Base-by-base conservation (phyloP, 2,329 filamentous ascomycete species). In the Fusarium oligoseptatum region DNA sequence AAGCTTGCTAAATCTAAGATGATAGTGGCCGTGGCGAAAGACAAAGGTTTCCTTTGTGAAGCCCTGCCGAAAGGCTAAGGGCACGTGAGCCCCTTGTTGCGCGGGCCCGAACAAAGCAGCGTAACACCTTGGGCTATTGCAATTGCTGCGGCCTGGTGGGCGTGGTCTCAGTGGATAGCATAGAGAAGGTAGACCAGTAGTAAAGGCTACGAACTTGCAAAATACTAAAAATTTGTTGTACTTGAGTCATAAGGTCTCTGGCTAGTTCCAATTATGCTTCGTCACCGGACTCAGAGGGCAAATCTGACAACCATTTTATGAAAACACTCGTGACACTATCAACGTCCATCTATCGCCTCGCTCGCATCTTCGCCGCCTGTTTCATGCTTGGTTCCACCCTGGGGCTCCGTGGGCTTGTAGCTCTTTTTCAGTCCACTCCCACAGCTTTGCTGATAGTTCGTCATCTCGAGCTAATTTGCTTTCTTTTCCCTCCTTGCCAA, bases 401-500 rank as follows among this genome's bases (percentile, higher is more conserved):
- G 43, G 45, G 6, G 56, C 34, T 6, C 45, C 61, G 29, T 65
- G 61, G 4, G 41, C 24, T 17, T 15, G n/a, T 20, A 56, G n/a
- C 34, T 64, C 60, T 11, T 50, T 39, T 10, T 41, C 39, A 12
- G 60, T 64, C 60, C 52, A 68, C 32, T 68, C 60, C 60, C 52
- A 68, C 15, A 68, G 22, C 20, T 60, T 64, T 4, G 29, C 15
- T 5, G 39, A 17, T 10, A 60, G 34, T 24, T 50, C 22, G 14
- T 52, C 60, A 32, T 64, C 43, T 15, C 15, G 29, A 32, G 66
- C 41, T 20, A 58, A 55, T 15, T 36, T 64, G 8, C 60, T 37
- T 39, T 58, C 52, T 32, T 58, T 64, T 22, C 60, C 66, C 14
- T 24, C 4, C 14, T 64, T 68, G 10, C 66, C 66, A 32, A 68